phyloP scores from a whole-genome alignment of 1,139 yeast species.

The Hyphopichia buzzinii region DNA sequence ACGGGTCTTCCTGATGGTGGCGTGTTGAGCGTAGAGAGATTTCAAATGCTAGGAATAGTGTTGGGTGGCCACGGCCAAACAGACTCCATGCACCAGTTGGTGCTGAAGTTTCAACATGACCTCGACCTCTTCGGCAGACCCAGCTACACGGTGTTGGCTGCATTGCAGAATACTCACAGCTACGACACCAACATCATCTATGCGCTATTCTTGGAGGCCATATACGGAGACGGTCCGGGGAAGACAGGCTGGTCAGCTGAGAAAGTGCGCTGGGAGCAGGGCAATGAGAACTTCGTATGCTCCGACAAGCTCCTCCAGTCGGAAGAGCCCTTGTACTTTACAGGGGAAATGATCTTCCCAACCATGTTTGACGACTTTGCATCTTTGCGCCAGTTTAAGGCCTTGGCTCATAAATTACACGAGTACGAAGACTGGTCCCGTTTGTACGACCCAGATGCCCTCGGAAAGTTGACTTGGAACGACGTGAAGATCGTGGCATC shows the following conservation, averaged over 20 bases:
- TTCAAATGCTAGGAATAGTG: conserved; percentile 49
- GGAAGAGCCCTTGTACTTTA: conserved; percentile 38
- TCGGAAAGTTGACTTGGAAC: conserved; percentile 27
- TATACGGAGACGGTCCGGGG: conserved; percentile 43
- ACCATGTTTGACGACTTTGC: conserved; percentile 49
- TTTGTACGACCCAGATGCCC: conserved; percentile 36
- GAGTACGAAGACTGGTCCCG: conserved; percentile 36
- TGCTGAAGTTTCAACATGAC: conserved; percentile 39
- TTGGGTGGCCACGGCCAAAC: conserved; percentile 55
- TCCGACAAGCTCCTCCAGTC: conserved; percentile 7
- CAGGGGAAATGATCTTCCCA: conserved; percentile 58
- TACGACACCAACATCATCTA: conserved; percentile 56
- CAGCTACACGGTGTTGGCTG: conserved; percentile 30
- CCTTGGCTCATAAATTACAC: conserved; percentile 44
- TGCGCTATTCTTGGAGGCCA: conserved; percentile 57
- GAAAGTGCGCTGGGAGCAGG: conserved; percentile 29
- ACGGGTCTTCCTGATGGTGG: conserved; percentile 52
- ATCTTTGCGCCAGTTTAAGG: conserved; percentile 39
- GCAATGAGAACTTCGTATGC: conserved; percentile 25
- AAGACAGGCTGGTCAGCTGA: conserved; percentile 46
- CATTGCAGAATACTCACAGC: conserved; percentile 29
- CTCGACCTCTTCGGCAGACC: conserved; percentile 31
- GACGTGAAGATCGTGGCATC: conserved; percentile 53
- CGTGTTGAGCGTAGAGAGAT: conserved; percentile 44
- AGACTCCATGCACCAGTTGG: conserved; percentile 42